These are phyloP conservation scores for Anacardium occidentale DNA, from an alignment of 345 rosid genomes.

Conservation along the genomic window DNA sequence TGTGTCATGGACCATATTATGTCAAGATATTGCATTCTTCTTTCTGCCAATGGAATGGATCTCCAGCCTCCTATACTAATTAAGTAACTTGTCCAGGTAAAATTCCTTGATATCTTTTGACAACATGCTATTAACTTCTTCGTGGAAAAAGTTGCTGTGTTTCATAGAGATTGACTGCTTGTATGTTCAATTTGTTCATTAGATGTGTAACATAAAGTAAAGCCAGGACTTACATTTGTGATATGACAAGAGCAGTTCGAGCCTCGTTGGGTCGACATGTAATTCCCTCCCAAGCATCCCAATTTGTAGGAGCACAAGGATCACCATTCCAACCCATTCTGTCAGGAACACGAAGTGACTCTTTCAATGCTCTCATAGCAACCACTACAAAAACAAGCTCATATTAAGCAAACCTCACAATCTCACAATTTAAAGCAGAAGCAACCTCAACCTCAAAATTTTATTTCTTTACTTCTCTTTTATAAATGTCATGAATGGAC, in stretches of 20 bases:
- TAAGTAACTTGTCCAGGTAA: neutral
- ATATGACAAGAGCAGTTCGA: slow-evolving; percentile 69
- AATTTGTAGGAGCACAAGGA: slow-evolving; percentile 95
- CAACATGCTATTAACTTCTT: neutral
- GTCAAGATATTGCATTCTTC: neutral
- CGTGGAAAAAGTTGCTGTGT: neutral
- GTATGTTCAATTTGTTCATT: neutral
- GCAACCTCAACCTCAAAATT: neutral
- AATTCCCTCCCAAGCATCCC: slow-evolving; percentile 99
- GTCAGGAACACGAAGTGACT: slow-evolving; percentile 75
- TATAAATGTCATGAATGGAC: neutral
- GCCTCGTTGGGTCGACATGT: slow-evolving; percentile 63
- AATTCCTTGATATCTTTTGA: neutral
- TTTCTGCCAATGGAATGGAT: neutral
- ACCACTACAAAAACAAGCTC: slow-evolving; percentile 41
- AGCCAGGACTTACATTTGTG: slow-evolving; percentile 68
- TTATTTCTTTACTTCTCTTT: neutral
- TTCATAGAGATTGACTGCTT: neutral
- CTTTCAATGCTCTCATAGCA: slow-evolving; percentile 94
- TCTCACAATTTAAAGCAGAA: slow-evolving; percentile 8
- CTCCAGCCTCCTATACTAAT: slow-evolving; percentile 2
- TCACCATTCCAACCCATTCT: slow-evolving; percentile 99
- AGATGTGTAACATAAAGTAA: neutral
- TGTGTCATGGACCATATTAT: neutral
- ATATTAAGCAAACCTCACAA: neutral